phyloP scores from a whole-genome alignment of 192 early-diverging fungal species.

The Coemansia pectinata region DNA sequence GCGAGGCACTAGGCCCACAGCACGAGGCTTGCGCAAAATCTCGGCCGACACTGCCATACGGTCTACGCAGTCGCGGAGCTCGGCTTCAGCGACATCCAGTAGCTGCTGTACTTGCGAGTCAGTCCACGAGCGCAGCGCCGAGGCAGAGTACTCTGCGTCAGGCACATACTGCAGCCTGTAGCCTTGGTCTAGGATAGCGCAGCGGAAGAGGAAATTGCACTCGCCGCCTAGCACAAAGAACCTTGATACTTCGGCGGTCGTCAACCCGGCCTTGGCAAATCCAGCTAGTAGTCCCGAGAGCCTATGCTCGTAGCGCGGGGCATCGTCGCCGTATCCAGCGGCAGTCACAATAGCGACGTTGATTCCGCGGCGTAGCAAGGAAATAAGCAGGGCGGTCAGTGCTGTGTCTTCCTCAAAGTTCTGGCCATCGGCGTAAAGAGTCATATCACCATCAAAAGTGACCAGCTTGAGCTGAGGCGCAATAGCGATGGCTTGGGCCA shows the following conservation, averaged over 20 bases:
- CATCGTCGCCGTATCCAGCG: slow-evolving; percentile 79
- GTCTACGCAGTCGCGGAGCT: slow-evolving; percentile 60
- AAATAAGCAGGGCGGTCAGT: slow-evolving; percentile 68
- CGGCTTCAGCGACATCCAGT: slow-evolving; percentile 75
- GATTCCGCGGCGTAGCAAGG: slow-evolving; percentile 64
- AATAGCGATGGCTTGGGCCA: slow-evolving; percentile 82
- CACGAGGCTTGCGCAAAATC: slow-evolving; percentile 76
- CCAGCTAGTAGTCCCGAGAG: slow-evolving; percentile 73
- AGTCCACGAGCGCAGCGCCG: slow-evolving; percentile 54
- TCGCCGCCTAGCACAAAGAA: slow-evolving; percentile 90
- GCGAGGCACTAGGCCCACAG: slow-evolving; percentile 70
- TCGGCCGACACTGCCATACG: slow-evolving; percentile 69
- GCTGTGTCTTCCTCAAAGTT: slow-evolving; percentile 73
- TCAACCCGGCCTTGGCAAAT: slow-evolving; percentile 57
- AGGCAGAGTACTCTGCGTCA: slow-evolving; percentile 35
- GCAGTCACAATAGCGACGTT: slow-evolving; percentile 89
- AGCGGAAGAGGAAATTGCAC: slow-evolving; percentile 89
- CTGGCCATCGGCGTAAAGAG: slow-evolving; percentile 85
- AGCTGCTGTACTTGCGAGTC: slow-evolving; percentile 59
- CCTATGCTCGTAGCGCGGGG: slow-evolving; percentile 72
- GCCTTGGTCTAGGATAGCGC: slow-evolving; percentile 34
- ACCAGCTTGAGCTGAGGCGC: slow-evolving; percentile 71
- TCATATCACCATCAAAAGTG: slow-evolving; percentile 96
- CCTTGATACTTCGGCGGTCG: slow-evolving; percentile 49
- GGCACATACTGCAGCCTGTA: slow-evolving; percentile 68